phyloP scores from a whole-genome alignment of 2,329 filamentous ascomycete species.

The Monosporascus sp. region DNA sequence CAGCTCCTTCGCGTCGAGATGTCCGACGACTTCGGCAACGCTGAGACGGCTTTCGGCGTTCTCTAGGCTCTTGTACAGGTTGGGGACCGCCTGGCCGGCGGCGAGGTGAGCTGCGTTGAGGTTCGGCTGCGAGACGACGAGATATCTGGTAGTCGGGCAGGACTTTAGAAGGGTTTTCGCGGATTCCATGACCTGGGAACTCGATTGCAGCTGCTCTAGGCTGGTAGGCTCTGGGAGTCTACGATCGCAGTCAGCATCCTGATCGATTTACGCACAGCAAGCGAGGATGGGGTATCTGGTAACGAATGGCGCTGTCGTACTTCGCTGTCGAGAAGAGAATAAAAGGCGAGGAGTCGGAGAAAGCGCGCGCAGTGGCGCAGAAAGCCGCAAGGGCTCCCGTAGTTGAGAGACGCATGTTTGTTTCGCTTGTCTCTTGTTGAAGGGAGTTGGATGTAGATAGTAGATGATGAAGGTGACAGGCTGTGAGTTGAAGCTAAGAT shows the following conservation, averaged over 20 bases:
- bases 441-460: not conserved
- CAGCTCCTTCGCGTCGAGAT: slow-evolving; percentile 37
- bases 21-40: slow-evolving; percentile 55
- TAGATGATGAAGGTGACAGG: not conserved
- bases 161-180: slow-evolving; percentile 50
- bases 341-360: slow-evolving; percentile 84
- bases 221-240: slow-evolving; percentile 27
- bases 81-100: slow-evolving; percentile 40
- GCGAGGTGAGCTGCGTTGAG: slow-evolving; percentile 65
- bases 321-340: slow-evolving; percentile 78
- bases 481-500: not conserved
- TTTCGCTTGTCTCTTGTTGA: slow-evolving; percentile 1
- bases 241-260: slow-evolving; percentile 2
- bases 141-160: slow-evolving; percentile 72
- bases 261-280: not conserved
- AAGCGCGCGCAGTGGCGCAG: slow-evolving; percentile 60
- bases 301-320: slow-evolving; percentile 46
- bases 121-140: slow-evolving; percentile 73
- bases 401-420: slow-evolving; percentile 49
- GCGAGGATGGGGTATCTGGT: not conserved
- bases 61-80: slow-evolving; percentile 40
- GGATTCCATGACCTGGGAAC: slow-evolving; percentile 35
- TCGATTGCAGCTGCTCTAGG: slow-evolving; percentile 45
- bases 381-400: slow-evolving; percentile 47
- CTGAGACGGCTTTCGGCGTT: slow-evolving; percentile 36